Evolutionary conservation across 2,329 filamentous ascomycete genomes (phyloP).

Genomic region (Fusarium sacchari): DNA sequence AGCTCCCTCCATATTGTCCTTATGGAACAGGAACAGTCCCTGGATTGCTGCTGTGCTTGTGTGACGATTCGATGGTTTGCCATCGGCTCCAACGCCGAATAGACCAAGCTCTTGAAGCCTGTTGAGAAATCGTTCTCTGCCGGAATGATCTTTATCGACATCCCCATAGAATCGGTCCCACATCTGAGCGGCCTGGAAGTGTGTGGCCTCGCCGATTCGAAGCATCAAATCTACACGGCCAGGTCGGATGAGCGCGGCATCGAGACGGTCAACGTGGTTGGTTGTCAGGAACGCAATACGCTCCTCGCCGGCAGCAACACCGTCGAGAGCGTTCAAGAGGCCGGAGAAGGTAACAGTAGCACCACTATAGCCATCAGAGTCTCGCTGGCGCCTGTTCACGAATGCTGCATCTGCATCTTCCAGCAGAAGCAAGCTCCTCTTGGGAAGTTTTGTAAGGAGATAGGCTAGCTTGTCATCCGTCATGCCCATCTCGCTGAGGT

Average conservation of each 20-base stretch:
- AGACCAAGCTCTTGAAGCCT: slow-evolving; percentile 76
- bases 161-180: slow-evolving; percentile 97
- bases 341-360: slow-evolving; percentile 95
- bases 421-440: slow-evolving; percentile 81
- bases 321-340: slow-evolving; percentile 85
- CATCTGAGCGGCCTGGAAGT: slow-evolving; percentile 84
- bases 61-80: slow-evolving; percentile 57
- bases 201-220: slow-evolving; percentile 86
- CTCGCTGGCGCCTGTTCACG: slow-evolving; percentile 79
- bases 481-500: slow-evolving; percentile 87
- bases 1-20: slow-evolving; percentile 87
- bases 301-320: slow-evolving; percentile 94
- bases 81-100: slow-evolving; percentile 66
- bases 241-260: slow-evolving; percentile 88
- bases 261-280: slow-evolving; percentile 90
- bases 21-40: slow-evolving; percentile 94
- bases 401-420: slow-evolving; percentile 96
- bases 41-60: slow-evolving; percentile 94
- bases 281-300: slow-evolving; percentile 93
- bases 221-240: slow-evolving; percentile 95
- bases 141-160: slow-evolving; percentile 71
- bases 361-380: slow-evolving; percentile 84
- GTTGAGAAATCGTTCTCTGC: slow-evolving; percentile 75
- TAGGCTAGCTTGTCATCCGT: slow-evolving; percentile 91
- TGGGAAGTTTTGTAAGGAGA: slow-evolving; percentile 84